Base-by-base conservation (phyloP, 257 asterid species). In the Verbascum thapsus region DNA sequence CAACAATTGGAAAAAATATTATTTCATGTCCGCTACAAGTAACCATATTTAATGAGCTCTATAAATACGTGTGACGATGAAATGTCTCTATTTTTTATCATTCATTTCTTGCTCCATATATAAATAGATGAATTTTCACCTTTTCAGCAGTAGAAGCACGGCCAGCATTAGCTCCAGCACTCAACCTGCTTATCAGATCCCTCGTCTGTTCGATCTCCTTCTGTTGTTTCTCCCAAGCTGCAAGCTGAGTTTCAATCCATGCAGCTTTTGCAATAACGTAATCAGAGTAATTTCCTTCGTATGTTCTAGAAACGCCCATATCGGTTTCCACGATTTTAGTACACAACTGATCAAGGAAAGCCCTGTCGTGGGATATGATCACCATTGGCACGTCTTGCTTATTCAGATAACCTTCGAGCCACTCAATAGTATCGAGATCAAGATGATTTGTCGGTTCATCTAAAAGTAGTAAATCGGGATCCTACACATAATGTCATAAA, bases 111-210 rank as follows among this genome's bases (percentile, higher is more conserved):
- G 17, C 13, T 16, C 10, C 6, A 30, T 4, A 34, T 38, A 64
- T 4, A 7, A 54, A 32, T 50, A 45, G 10, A 55, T 54, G 11
- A 39, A 35, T 8, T 17, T 12, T 48, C 65, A n/a, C n/a, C n/a
- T n/a, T n/a, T n/a, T n/a, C n/a, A n/a, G n/a, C 99, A 26, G 97
- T 82, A 74, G 99, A 92, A 67, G 99, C 99, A 64, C 99, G 99
- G 0, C 99, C 99, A 55, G 99, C 35, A 78, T 92, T 85, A 63
- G 99, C 99, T 59, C 99, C 99, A 7, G 95, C 96, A 53, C 94
- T 82, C 70, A 92, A 72, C 88, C 94, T 83, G 74, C 68, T 83
- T 45, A 92, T 89, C 61, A 92, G 78, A 61, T 72, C 97, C 74
- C 69, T 83, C 0, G 97, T 85, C 7, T 87, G 87, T 19, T 85